Evolutionary conservation across 129 eudicot genomes (phyloP).

Genomic region (sunflower (Helianthus annuus)): HanXRQr2.0-SUNRISE NC_035433.2:105800441-105800940

Average conservation of each 20-base stretch:
- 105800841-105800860: slow-evolving; percentile 56
- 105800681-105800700: neutral
- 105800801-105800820: slow-evolving; percentile 34
- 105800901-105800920: slow-evolving; percentile 63
- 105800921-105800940: slow-evolving; percentile 88
- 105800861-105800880: slow-evolving; percentile 68
- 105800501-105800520: slow-evolving; percentile 34
- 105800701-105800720: slow-evolving; percentile 58
- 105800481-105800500: slow-evolving; percentile 20
- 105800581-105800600: slow-evolving; percentile 31
- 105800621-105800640: slow-evolving; percentile 11
- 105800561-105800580: slow-evolving; percentile 36
- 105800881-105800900: slow-evolving; percentile 68
- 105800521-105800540: slow-evolving; percentile 34
- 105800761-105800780: slow-evolving; percentile 37
- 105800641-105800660: slow-evolving; percentile 1
- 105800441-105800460: too few species aligned
- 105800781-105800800: slow-evolving; percentile 32
- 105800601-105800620: slow-evolving; percentile 23
- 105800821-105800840: slow-evolving; percentile 41
- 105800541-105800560: slow-evolving; percentile 14
- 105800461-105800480: neutral
- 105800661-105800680: slow-evolving; percentile 33
- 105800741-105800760: slow-evolving; percentile 80
- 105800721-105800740: slow-evolving; percentile 71